phyloP scores from a whole-genome alignment of 1,139 yeast species.

The Ogataea hybrid region DNA sequence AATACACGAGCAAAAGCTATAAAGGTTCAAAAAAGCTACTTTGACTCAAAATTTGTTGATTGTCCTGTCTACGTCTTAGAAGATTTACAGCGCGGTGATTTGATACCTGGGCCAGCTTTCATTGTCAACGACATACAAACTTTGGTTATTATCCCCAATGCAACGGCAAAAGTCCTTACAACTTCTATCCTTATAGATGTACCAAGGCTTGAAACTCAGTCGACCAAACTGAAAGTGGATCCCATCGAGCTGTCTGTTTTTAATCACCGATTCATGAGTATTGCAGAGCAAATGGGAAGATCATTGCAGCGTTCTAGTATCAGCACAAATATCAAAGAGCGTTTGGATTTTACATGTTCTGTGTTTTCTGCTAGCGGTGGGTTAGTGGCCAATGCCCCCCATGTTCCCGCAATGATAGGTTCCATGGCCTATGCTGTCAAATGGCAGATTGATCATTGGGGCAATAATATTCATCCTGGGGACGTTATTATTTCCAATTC shows the following conservation, averaged over 20 bases:
- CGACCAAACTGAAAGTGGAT: slow-evolving; percentile 10
- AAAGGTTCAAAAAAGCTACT: slow-evolving; percentile 3
- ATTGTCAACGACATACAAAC: slow-evolving; percentile 83
- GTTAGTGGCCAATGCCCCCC: slow-evolving; percentile 62
- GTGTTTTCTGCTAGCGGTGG: slow-evolving; percentile 73
- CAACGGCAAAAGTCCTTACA: slow-evolving; percentile 39
- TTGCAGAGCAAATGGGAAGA: slow-evolving; percentile 88
- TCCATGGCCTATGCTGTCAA: slow-evolving; percentile 61
- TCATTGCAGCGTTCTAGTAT: slow-evolving; percentile 78
- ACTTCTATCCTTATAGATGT: slow-evolving; percentile 41
- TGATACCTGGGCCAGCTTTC: slow-evolving; percentile 71
- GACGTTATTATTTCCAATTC: slow-evolving; percentile 55
- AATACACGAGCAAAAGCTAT: slow-evolving; percentile 14
- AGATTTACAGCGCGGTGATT: slow-evolving; percentile 45
- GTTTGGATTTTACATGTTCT: slow-evolving; percentile 85
- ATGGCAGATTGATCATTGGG: slow-evolving; percentile 50
- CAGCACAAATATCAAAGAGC: slow-evolving; percentile 78
- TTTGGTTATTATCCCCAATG: slow-evolving; percentile 61
- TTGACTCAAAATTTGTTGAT: slow-evolving; percentile 37
- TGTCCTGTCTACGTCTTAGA: slow-evolving; percentile 11
- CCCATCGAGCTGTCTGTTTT: slow-evolving; percentile 76
- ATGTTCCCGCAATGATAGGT: slow-evolving; percentile 83
- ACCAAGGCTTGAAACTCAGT: slow-evolving; percentile 10
- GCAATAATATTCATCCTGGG: slow-evolving; percentile 46
- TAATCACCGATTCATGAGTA: slow-evolving; percentile 82